A percentile compares a stretch with the other conserved stretches of the same genome.
Conservation (phyloP, 768 basidiomycete genomes). For the Lentinula sp. region DNA sequence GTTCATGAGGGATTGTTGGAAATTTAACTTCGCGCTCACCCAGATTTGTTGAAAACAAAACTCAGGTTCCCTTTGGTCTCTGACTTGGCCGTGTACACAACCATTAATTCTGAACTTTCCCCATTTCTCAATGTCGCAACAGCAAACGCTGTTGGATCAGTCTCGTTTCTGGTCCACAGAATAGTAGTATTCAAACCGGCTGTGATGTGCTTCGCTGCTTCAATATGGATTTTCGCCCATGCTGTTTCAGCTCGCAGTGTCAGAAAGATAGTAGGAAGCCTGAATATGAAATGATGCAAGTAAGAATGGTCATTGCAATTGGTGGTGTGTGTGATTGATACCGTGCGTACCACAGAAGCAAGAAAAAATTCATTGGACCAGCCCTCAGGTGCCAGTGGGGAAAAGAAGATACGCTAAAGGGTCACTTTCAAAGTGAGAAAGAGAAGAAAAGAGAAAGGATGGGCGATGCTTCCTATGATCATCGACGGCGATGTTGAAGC, state of each 20-base stretch:
- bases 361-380: slow-evolving; percentile 1
- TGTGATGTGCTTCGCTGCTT: neutral
- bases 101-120: neutral
- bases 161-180: neutral
- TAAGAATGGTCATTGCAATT: neutral
- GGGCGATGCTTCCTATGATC: slow-evolving; percentile 3
- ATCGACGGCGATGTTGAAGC: neutral
- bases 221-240: neutral
- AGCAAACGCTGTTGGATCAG: neutral
- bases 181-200: neutral
- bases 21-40: neutral
- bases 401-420: neutral
- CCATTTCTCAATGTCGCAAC: neutral
- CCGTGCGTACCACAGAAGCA: neutral
- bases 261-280: neutral
- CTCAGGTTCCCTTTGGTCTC: neutral
- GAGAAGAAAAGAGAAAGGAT: neutral
- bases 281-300: neutral
- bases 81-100: neutral
- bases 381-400: neutral
- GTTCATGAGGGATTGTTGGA: neutral
- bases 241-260: neutral
- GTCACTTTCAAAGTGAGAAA: slow-evolving; percentile 4
- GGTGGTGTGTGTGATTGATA: too few species aligned
- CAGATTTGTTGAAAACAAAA: neutral